Conservation (phyloP, 805 yeast genomes). For the Yamadazyma takamatsuzukensis region DNA sequence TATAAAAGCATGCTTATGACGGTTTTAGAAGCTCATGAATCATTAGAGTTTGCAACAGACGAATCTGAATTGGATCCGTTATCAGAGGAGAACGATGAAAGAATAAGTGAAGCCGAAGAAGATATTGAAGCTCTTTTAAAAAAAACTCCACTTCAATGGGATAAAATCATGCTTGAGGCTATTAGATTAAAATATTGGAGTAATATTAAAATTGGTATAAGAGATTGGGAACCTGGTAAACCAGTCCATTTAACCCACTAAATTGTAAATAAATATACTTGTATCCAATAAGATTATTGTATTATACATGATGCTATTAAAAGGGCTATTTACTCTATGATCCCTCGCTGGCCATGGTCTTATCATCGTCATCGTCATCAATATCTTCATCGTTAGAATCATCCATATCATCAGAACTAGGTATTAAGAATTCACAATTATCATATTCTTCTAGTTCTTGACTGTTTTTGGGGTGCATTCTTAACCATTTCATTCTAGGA, state of each 20-base stretch:
- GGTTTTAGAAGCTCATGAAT: slow-evolving; percentile 82
- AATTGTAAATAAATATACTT: not conserved
- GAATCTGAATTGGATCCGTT: slow-evolving; percentile 56
- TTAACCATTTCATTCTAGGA: slow-evolving; percentile 94
- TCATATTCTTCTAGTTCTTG: slow-evolving; percentile 62
- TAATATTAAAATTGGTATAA: slow-evolving; percentile 68
- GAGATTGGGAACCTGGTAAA: slow-evolving; percentile 74
- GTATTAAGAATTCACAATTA: slow-evolving; percentile 60
- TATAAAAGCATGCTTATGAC: slow-evolving; percentile 64
- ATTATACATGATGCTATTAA: no score
- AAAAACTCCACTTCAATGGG: slow-evolving; percentile 42
- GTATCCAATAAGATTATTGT: no score
- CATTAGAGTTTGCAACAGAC: slow-evolving; percentile 59
- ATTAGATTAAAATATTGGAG: slow-evolving; percentile 80
- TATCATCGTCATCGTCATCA: slow-evolving; percentile 23
- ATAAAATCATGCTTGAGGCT: slow-evolving; percentile 60
- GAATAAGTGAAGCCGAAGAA: slow-evolving; percentile 47
- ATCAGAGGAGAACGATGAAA: slow-evolving; percentile 50
- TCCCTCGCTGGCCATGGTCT: slow-evolving; percentile 42
- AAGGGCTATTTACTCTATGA: not conserved
- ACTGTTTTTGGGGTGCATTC: slow-evolving; percentile 65
- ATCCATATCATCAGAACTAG: slow-evolving; percentile 23
- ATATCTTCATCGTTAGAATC: slow-evolving; percentile 16
- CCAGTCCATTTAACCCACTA: slow-evolving; percentile 63
- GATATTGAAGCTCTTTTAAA: slow-evolving; percentile 46